These are phyloP conservation scores for Debaryomyces nepalensis DNA, from an alignment of 1,139 yeast genomes.

Conservation along the genomic window DNA sequence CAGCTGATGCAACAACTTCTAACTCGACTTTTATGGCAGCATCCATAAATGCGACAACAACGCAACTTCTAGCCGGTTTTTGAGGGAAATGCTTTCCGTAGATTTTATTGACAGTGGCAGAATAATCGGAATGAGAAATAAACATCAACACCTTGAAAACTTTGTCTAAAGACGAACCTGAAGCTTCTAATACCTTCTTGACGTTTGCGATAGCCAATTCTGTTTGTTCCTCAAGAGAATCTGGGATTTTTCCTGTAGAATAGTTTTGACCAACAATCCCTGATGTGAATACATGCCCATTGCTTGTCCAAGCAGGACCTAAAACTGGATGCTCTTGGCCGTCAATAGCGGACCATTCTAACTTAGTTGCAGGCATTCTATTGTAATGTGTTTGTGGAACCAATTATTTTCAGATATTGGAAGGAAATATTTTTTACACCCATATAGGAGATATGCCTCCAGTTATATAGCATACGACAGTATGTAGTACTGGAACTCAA, in stretches of 20 bases:
- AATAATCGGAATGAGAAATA: conserved; percentile 50
- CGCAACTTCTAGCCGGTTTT: conserved; percentile 62
- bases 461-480: neutral
- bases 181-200: conserved; percentile 46
- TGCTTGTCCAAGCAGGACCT: conserved; percentile 54
- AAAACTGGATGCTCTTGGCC: conserved; percentile 41
- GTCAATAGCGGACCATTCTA: conserved; percentile 45
- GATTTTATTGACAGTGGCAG: conserved; percentile 49
- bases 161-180: conserved; percentile 54
- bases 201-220: conserved; percentile 50
- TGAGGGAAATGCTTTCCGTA: conserved; percentile 51
- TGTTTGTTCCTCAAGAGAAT: conserved; percentile 49
- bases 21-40: conserved; percentile 40
- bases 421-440: neutral
- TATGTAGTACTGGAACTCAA: neutral
- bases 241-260: conserved; percentile 43
- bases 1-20: conserved; percentile 40
- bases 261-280: conserved; percentile 41
- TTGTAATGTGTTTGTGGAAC: neutral
- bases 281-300: conserved; percentile 56
- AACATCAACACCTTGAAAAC: conserved; percentile 58
- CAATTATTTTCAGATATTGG: neutral
- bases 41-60: conserved; percentile 46
- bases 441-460: neutral
- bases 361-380: conserved; percentile 32